Evolutionary conservation across 257 asterid species (phyloP).

Genomic region (Fraxinus anomala): DNA sequence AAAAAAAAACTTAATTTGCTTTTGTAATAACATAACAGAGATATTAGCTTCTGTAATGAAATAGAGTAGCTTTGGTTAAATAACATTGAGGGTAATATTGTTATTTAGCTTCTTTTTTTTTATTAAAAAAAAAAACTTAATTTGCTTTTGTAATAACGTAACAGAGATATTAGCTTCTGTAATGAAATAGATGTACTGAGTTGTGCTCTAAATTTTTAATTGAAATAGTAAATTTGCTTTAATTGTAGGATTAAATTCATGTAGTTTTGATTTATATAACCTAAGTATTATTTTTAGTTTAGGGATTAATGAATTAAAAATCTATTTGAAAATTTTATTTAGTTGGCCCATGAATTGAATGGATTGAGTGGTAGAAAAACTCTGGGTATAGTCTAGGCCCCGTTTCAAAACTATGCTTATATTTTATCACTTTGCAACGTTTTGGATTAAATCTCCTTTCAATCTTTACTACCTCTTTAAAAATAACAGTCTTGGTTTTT

Average conservation of each 20-base stretch:
- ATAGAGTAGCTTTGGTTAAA: background rate
- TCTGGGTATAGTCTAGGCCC: too few relatives aligned
- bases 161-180: too few relatives aligned
- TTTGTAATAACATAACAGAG: too few relatives aligned
- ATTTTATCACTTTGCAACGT: background rate
- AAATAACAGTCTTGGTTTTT: background rate
- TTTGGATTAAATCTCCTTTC: background rate
- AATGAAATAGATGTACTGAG: too few relatives aligned
- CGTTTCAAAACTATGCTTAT: background rate
- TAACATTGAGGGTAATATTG: background rate
- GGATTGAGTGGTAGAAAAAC: background rate
- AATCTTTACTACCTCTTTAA: background rate
- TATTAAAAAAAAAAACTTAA: too few relatives aligned
- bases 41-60: too few relatives aligned
- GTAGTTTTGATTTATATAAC: background rate
- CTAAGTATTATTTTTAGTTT: background rate
- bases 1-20: too few relatives aligned
- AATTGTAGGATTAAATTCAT: background rate
- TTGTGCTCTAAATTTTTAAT: background rate
- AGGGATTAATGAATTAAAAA: too few relatives aligned
- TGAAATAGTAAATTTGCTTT: background rate
- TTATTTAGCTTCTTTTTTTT: background rate
- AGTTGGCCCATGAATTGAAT: background rate
- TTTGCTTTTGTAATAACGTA: too few relatives aligned
- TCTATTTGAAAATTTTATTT: too few relatives aligned